Evolutionary conservation across 345 rosid genomes (phyloP).

Genomic region (Syzygium jambos): DNA sequence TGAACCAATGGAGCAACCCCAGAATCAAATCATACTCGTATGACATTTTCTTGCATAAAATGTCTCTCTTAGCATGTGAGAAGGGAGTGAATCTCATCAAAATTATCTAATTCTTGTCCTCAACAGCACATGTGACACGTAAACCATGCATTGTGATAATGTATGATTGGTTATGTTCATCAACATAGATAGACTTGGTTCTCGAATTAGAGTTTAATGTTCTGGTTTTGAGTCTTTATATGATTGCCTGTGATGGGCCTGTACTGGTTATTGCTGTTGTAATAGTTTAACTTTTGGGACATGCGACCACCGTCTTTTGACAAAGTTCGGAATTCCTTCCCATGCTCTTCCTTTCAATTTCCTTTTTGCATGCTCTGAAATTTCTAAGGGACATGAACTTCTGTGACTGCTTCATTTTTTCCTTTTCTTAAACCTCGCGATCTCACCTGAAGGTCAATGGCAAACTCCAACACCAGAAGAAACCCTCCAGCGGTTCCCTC

Average conservation of each 20-base stretch:
- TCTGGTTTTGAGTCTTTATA: background rate
- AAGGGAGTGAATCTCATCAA: background rate
- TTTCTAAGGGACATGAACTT: background rate
- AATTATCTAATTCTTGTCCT: background rate
- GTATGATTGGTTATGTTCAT: too few species aligned
- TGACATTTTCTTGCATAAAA: background rate
- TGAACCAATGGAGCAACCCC: too few species aligned
- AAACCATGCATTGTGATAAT: background rate
- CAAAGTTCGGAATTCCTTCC: background rate
- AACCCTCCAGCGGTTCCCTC: background rate
- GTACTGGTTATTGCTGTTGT: background rate
- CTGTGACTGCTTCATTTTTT: background rate
- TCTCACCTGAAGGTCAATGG: background rate
- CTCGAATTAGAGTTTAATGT: background rate
- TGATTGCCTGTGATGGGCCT: too few species aligned
- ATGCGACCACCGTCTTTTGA: background rate
- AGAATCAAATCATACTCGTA: background rate
- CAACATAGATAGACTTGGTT: background rate
- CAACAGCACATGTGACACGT: background rate
- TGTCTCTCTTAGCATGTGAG: background rate
- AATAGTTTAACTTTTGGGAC: background rate
- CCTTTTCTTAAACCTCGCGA: background rate
- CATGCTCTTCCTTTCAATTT: background rate
- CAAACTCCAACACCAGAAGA: background rate
- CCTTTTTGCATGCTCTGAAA: background rate